Evolutionary conservation across 306 rosid species (phyloP).

Genomic region (Cyclanthera cordifolia): DNA sequence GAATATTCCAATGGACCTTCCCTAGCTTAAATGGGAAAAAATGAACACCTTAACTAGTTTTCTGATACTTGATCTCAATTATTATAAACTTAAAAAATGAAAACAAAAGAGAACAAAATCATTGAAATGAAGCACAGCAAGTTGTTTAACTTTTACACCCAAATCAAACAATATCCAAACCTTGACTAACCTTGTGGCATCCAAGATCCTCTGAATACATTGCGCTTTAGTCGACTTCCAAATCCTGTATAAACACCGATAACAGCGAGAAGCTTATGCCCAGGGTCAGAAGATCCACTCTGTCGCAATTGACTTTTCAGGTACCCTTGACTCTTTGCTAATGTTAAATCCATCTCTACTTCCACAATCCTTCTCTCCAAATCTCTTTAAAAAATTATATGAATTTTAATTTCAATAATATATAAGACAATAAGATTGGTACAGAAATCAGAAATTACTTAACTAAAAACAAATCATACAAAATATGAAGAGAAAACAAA

Average conservation of each 20-base stretch:
- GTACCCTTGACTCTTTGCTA: constrained; percentile 96
- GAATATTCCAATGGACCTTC: neutral
- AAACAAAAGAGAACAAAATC: neutral
- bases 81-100: neutral
- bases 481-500: neutral
- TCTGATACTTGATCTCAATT: neutral
- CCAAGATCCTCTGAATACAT: constrained; percentile 86
- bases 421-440: neutral
- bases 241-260: constrained; percentile 95
- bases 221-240: constrained; percentile 73
- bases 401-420: constrained; percentile 1
- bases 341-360: constrained; percentile 83
- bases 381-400: constrained; percentile 35
- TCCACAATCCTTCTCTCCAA: constrained; percentile 90
- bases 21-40: neutral
- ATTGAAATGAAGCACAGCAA: neutral
- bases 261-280: constrained; percentile 69
- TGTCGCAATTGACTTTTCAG: constrained; percentile 43
- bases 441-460: neutral
- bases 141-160: neutral
- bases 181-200: constrained; percentile 73
- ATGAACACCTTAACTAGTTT: neutral
- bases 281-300: constrained; percentile 49
- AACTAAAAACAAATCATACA: neutral
- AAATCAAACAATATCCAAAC: neutral